phyloP scores from a whole-genome alignment of 352 stramenopile genomes.

The Phytopythium aichiense region DNA sequence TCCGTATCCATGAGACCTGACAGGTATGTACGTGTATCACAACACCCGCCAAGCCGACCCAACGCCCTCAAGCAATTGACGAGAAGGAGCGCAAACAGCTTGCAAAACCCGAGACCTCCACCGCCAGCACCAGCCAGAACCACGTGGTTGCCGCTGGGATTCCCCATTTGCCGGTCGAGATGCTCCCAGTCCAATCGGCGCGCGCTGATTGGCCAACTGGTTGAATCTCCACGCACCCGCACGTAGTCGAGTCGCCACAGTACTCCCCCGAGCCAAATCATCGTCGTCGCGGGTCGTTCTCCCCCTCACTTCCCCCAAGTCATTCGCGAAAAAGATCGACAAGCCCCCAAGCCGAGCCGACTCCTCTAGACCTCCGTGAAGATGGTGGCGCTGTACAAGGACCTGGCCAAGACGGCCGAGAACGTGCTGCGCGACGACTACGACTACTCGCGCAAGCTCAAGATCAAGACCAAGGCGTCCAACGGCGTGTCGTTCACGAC shows the following conservation, averaged over 20 bases:
- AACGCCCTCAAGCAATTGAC: not conserved
- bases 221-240: conserved; percentile 21
- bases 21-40: too few species aligned
- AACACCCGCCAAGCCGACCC: too few species aligned
- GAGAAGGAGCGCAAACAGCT: not conserved
- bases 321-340: conserved; percentile 63
- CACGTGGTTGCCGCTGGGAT: conserved; percentile 4
- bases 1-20: too few species aligned
- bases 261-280: not conserved
- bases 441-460: conserved; percentile 89
- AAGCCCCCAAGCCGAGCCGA: conserved; percentile 11
- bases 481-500: conserved; percentile 87
- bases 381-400: conserved; percentile 84
- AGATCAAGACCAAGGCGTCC: conserved; percentile 87
- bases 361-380: conserved; percentile 7
- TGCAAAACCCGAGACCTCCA: not conserved
- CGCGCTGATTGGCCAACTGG: conserved; percentile 20
- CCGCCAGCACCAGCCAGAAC: not conserved
- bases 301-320: conserved; percentile 8
- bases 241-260: not conserved
- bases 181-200: not conserved
- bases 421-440: conserved; percentile 87
- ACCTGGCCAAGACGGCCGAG: conserved; percentile 83
- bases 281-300: conserved; percentile 1
- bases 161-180: not conserved